Conservation (phyloP, 352 stramenopile genomes). For the Phytopythium vexans region DNA sequence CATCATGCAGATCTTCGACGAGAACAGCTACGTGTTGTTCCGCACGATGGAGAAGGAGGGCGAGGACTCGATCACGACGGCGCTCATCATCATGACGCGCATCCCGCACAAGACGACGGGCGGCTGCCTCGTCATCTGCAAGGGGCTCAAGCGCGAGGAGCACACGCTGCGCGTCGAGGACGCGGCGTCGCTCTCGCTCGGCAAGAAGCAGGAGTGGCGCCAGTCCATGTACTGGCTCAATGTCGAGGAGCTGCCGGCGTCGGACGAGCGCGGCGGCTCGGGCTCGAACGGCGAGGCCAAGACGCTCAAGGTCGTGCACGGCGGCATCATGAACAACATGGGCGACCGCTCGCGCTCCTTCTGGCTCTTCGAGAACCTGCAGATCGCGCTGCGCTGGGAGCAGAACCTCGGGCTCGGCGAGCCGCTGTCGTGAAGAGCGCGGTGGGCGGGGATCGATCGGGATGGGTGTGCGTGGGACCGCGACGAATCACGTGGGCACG, state of each 20-base stretch:
- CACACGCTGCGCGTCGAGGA: conserved; percentile 46
- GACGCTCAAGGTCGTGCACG: conserved; percentile 37
- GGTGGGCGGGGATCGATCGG: neutral
- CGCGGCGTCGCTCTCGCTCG: conserved; percentile 35
- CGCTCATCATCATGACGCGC: conserved; percentile 54
- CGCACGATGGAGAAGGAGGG: conserved; percentile 59
- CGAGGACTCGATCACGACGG: conserved; percentile 54
- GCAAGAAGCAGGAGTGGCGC: conserved; percentile 53
- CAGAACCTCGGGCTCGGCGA: conserved; percentile 41
- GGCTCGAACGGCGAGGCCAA: conserved; percentile 10
- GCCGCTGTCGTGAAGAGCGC: conserved; percentile 18
- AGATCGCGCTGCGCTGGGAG: conserved; percentile 51
- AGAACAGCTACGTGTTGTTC: conserved; percentile 49
- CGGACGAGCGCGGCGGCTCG: conserved; percentile 10
- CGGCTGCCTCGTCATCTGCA: conserved; percentile 49
- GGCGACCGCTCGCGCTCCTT: conserved; percentile 50
- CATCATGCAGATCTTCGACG: conserved; percentile 53
- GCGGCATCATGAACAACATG: conserved; percentile 62
- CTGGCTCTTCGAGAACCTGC: conserved; percentile 53
- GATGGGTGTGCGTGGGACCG: no score
- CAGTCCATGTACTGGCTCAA: conserved; percentile 64
- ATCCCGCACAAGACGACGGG: conserved; percentile 31
- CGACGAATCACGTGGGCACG: no score
- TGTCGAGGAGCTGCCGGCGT: conserved; percentile 23
- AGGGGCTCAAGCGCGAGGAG: conserved; percentile 44